Percentiles rank a stretch among this genome's conserved stretches.
Evolutionary conservation across 305 asterid species (phyloP).

Genomic region (Fraxinus baroniana): DNA sequence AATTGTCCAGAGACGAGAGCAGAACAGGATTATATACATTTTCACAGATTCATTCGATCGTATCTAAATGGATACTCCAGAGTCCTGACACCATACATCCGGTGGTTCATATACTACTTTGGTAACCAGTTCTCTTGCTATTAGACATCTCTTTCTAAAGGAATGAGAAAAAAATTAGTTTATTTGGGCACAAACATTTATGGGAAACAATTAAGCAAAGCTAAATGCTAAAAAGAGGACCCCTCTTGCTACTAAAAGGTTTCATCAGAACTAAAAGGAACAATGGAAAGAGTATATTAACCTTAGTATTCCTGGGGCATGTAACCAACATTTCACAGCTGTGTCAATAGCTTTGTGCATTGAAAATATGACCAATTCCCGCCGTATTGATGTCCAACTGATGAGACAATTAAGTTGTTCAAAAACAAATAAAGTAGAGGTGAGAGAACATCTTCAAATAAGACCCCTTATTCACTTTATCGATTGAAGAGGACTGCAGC

Average conservation of each 20-base stretch:
- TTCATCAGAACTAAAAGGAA: background rate
- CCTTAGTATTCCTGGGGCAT: background rate
- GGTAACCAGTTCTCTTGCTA: background rate
- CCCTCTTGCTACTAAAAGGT: background rate
- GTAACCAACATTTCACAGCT: background rate
- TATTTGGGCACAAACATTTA: background rate
- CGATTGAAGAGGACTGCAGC: background rate
- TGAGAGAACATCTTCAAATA: background rate
- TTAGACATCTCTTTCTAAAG: background rate
- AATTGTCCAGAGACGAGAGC: no score
- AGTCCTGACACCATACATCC: no score
- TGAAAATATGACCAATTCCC: background rate
- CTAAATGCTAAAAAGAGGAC: background rate
- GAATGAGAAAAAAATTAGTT: background rate
- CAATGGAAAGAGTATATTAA: background rate
- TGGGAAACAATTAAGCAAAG: background rate
- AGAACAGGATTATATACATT: no score
- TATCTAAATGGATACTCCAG: no score
- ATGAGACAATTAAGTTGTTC: background rate
- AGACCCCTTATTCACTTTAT: background rate
- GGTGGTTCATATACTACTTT: no score
- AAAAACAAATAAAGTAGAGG: background rate
- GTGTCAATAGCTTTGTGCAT: background rate
- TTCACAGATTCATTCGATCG: no score
- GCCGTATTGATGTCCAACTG: background rate